Conservation (phyloP, 2,329 filamentous ascomycete species). For the Trichoderma atrobrunneum region DNA sequence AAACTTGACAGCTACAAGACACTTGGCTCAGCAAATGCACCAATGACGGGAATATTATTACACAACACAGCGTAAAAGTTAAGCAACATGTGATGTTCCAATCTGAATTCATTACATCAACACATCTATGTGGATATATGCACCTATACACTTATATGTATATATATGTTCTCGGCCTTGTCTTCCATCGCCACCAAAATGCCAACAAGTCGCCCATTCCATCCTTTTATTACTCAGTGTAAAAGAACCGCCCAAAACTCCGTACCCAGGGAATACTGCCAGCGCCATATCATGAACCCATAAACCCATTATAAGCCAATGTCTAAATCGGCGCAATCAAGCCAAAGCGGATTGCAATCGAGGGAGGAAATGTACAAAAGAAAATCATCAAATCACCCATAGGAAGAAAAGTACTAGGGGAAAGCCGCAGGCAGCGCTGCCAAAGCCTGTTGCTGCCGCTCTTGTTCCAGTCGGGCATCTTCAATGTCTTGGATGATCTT, state of each 20-base stretch:
- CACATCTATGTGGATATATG: background rate
- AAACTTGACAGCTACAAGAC: background rate
- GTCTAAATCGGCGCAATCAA: background rate
- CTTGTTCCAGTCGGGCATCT: background rate
- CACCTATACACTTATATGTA: background rate
- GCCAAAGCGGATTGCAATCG: background rate
- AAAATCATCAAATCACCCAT: background rate
- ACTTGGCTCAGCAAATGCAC: background rate
- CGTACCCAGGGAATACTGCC: background rate
- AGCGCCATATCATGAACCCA: slow-evolving; percentile 6
- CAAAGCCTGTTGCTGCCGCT: slow-evolving; percentile 10
- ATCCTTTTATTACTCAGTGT: background rate
- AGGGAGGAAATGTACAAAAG: background rate
- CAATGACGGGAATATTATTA: background rate
- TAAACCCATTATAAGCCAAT: background rate
- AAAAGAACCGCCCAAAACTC: slow-evolving; percentile 9
- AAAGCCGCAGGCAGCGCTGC: background rate
- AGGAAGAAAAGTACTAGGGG: background rate
- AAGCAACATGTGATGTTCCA: background rate
- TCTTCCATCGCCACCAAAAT: background rate
- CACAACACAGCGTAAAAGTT: background rate
- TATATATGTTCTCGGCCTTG: background rate
- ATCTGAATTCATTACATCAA: background rate
- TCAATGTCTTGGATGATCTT: slow-evolving; percentile 39
- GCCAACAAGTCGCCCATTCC: background rate